A percentile compares a stretch with the other conserved stretches of the same genome.
Evolutionary conservation across 2,329 filamentous ascomycete genomes (phyloP).

Genomic region (Arthroderma sp.): DNA sequence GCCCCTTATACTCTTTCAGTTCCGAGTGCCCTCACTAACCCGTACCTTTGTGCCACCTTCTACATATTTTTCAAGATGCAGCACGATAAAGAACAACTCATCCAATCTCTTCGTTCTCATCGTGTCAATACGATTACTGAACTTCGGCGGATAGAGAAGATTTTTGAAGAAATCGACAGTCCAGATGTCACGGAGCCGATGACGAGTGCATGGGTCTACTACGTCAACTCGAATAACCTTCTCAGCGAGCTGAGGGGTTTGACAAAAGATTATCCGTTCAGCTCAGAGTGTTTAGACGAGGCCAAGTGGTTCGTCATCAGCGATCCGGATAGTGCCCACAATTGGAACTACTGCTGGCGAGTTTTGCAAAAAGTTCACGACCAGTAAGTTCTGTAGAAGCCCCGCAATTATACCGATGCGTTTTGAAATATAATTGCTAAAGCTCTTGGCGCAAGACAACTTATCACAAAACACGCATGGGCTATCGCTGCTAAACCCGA

Average conservation of each 20-base stretch:
- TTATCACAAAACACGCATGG: slow-evolving; percentile 49
- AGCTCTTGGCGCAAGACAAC: slow-evolving; percentile 30
- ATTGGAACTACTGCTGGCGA: slow-evolving; percentile 67
- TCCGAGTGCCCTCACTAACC: too few species aligned
- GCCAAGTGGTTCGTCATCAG: slow-evolving; percentile 50
- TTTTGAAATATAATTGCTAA: too few species aligned
- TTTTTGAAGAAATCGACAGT: slow-evolving; percentile 45
- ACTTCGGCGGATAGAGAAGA: slow-evolving; percentile 56
- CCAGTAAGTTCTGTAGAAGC: slow-evolving; percentile 37
- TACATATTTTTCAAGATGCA: slow-evolving; percentile 13
- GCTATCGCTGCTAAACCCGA: slow-evolving; percentile 48
- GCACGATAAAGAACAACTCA: slow-evolving; percentile 41
- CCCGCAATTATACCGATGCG: background rate
- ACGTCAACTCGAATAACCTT: slow-evolving; percentile 57
- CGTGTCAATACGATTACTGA: slow-evolving; percentile 62
- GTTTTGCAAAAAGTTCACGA: slow-evolving; percentile 53
- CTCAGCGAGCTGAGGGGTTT: slow-evolving; percentile 56
- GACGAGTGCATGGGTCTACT: slow-evolving; percentile 58
- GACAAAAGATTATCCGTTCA: slow-evolving; percentile 55
- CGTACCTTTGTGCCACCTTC: too few species aligned
- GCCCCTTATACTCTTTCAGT: too few species aligned
- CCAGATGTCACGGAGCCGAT: slow-evolving; percentile 52
- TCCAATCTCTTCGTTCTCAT: slow-evolving; percentile 51
- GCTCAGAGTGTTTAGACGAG: slow-evolving; percentile 50
- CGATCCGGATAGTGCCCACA: slow-evolving; percentile 53